Percentiles rank a stretch among this genome's conserved stretches.
Evolutionary conservation across 768 basidiomycete species (phyloP).

Genomic region (Russula brevipes): DNA sequence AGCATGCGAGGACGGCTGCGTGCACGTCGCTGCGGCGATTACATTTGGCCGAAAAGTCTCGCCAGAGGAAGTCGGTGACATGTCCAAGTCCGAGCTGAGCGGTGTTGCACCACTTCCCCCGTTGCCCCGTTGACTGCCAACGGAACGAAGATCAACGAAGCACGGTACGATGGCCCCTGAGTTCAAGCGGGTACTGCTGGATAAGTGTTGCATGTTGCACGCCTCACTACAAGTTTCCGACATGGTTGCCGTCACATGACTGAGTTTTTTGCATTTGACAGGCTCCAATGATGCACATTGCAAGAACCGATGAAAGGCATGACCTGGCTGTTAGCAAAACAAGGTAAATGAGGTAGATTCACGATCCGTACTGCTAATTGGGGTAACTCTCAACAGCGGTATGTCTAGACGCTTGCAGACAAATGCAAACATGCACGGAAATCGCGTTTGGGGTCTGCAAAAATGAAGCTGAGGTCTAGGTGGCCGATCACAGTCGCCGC

Average conservation of each 20-base stretch:
- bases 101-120: slow-evolving; percentile 11
- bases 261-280: not conserved
- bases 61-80: slow-evolving; percentile 5
- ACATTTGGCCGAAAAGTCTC: slow-evolving; percentile 1
- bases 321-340: not conserved
- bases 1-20: slow-evolving; percentile 15
- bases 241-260: slow-evolving; percentile 6
- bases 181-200: not conserved
- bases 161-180: slow-evolving; percentile 11
- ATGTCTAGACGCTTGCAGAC: slow-evolving; percentile 5
- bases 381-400: slow-evolving; percentile 1
- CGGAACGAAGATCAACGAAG: slow-evolving; percentile 16
- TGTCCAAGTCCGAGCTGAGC: slow-evolving; percentile 16
- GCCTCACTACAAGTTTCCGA: slow-evolving; percentile 9
- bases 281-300: slow-evolving; percentile 11
- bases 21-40: slow-evolving; percentile 18
- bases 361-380: slow-evolving; percentile 14
- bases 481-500: slow-evolving; percentile 17
- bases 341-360: not conserved
- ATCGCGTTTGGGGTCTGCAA: slow-evolving; percentile 12
- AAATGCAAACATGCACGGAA: slow-evolving; percentile 4
- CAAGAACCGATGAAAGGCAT: slow-evolving; percentile 8
- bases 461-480: not conserved
- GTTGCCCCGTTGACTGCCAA: slow-evolving; percentile 13
- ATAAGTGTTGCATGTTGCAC: not conserved